phyloP scores from a whole-genome alignment of 164 flowering plant genomes.

The Vitis rotundifolia region DNA sequence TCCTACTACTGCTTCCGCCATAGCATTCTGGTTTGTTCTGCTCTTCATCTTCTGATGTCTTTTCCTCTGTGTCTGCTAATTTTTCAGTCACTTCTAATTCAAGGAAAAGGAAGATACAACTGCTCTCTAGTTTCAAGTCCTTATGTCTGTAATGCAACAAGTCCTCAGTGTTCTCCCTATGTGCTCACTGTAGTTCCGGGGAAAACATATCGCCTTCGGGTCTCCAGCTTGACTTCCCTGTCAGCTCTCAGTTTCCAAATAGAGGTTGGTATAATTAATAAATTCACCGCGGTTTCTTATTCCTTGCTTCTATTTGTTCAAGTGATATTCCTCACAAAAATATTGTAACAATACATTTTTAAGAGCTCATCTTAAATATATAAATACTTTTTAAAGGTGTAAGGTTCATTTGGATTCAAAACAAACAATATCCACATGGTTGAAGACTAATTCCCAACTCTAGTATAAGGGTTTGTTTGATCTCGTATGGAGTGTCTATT shows the following conservation, averaged over 20 bases:
- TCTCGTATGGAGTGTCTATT: too few species aligned
- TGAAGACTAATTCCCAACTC: too few species aligned
- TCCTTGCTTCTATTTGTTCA: neutral
- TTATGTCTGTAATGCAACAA: slow-evolving; percentile 52
- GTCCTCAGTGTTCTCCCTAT: slow-evolving; percentile 66
- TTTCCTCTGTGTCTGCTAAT: neutral
- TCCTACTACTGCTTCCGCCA: neutral
- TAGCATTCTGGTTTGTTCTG: neutral
- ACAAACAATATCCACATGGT: too few species aligned
- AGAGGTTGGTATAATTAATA: slow-evolving; percentile 41
- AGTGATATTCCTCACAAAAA: too few species aligned
- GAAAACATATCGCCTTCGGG: slow-evolving; percentile 71
- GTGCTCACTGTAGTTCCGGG: slow-evolving; percentile 65
- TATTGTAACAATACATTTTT: too few species aligned
- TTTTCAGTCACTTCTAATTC: slow-evolving; percentile 79
- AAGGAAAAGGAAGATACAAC: slow-evolving; percentile 78
- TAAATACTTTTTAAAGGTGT: neutral
- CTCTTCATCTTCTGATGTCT: neutral
- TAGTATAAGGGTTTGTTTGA: too few species aligned
- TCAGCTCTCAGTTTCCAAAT: slow-evolving; percentile 81
- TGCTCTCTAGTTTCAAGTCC: slow-evolving; percentile 43
- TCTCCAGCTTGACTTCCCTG: slow-evolving; percentile 68
- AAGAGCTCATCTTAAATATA: neutral
- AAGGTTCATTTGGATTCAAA: too few species aligned
- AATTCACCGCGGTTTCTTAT: too few species aligned